Evolutionary conservation across 495 filamentous ascomycete species (phyloP).

Genomic region (Venustampulla echinocandica): DNA sequence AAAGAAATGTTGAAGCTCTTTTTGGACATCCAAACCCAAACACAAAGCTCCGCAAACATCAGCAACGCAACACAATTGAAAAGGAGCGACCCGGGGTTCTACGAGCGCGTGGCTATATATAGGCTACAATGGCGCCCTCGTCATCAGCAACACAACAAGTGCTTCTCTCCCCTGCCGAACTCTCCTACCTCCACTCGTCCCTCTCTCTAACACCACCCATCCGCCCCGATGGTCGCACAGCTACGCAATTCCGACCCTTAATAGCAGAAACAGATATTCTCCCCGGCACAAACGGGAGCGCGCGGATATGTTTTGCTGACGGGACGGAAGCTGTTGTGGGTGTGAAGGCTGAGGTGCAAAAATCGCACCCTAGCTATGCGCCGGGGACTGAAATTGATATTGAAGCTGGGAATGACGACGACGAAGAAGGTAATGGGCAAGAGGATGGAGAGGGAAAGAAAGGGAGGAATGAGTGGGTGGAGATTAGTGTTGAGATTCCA

Average conservation of each 20-base stretch:
- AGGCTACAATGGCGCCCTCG: conserved; percentile 19
- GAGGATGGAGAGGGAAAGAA: conserved; percentile 23
- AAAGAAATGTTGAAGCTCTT: not conserved
- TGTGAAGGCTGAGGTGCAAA: conserved; percentile 87
- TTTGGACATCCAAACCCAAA: not conserved
- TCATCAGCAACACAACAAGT: conserved; percentile 33
- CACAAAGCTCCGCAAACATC: not conserved
- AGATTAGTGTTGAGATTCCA: conserved; percentile 77
- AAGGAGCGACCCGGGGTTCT: no score
- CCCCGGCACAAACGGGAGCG: conserved; percentile 82
- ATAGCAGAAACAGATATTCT: conserved; percentile 84
- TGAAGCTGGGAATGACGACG: conserved; percentile 26
- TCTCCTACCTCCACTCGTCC: conserved; percentile 88
- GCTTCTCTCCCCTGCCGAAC: conserved; percentile 87
- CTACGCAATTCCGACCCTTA: conserved; percentile 83
- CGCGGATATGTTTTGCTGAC: conserved; percentile 87
- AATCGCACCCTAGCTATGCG: conserved; percentile 34
- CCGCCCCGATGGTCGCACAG: conserved; percentile 75
- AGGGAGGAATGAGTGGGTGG: conserved; percentile 60
- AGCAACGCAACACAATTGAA: no score
- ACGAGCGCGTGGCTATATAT: no score
- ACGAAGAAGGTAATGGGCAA: conserved; percentile 24
- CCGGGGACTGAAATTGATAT: not conserved
- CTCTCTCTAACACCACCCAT: conserved; percentile 72
- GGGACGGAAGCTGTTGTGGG: conserved; percentile 93